Evolutionary conservation across 352 stramenopile genomes (phyloP), one percentile per base, ranked within the genome.

Genomic region (Aphanomyces invadans): DNA sequence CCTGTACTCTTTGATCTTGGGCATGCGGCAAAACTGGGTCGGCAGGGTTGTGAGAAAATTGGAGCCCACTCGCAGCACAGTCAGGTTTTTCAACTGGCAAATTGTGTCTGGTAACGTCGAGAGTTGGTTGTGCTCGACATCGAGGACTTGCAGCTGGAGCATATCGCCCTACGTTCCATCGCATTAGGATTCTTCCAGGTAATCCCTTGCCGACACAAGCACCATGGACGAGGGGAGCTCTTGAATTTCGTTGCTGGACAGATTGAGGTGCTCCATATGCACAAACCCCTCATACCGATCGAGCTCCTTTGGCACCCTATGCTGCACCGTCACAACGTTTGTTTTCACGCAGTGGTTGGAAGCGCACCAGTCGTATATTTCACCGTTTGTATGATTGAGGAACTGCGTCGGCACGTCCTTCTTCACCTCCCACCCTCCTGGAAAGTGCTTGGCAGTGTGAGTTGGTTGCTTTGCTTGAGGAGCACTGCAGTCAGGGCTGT

Each of bases 191-290:
- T n/a, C n/a, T n/a, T n/a, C n/a, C n/a, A n/a, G n/a, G n/a, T n/a
- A n/a, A n/a, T n/a, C n/a, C n/a, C n/a, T n/a, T n/a, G n/a, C n/a
- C n/a, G n/a, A n/a, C n/a, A n/a, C n/a, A n/a, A 76, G 28, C 74
- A 90, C 81, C 29, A 92, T 79, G 10, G 83, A 90, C 29, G 73
- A 28, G 12, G 83, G 83, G 2, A 92, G 59, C 0, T 87, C 79
- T 45, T 77, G 61, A 0, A 92, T 70, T 23, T 89, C 73, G 53
- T 92, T 92, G 1, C 73, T 73, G 2, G 76, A 80, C n/a, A 92
- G 23, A 19, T 75, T 52, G 23, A 92, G 77, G 0, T 42, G 39
- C 1, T 77, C 67, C 36, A 92, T 54, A 26, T 73, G 69, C n/a
- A 73, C 70, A 12, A 90, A 48, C 5, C 77, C 66, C 10, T 74